Evolutionary conservation across 331 rosid genomes (phyloP), one percentile per base, ranked within the genome.

Genomic region (Malus hybrid): DNA sequence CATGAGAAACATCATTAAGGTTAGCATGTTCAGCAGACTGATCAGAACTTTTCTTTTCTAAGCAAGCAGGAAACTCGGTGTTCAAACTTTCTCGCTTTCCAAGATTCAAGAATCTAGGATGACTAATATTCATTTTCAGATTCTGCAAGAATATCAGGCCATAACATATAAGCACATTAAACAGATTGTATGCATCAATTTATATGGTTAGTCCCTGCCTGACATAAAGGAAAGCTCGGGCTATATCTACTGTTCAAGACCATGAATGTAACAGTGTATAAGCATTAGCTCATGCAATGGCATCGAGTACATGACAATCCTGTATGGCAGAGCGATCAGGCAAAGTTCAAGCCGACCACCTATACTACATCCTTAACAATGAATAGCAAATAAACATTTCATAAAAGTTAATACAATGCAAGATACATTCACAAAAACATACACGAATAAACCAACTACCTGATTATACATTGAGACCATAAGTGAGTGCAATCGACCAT

Each of bases 71-170:
- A 87, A 92, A 88, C 63, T 88, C 88, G 34, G 76, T 33, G 63
- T 84, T 80, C 81, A 82, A 80, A 81, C 80, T 84, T 80, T 82
- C 96, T 78, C 18, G 89, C 68, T 80, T 83, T 80, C 98, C 99
- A 63, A 89, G 71, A 75, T 75, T 86, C 77, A 95, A 53, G 80
- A 92, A 95, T 84, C 96, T 88, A 57, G 97, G 90, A 86, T 90
- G 90, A 81, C 91, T 95, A 82, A 95, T 83, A 88, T 89, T 95
- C 91, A 95, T 84, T 84, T 95, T 95, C 84, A 95, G 80, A 86
- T 92, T 95, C 99, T 95, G 92, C 83, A 76, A 67, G 72, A 83
- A 72, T 66, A 76, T 67, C 61, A 80, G 81, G 61, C 62, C 29
- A 77, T 33, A 66, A 58, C 62, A 29, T 30, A 44, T n/a, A 20